Percentiles rank a stretch among this genome's conserved stretches.
Evolutionary conservation across 768 basidiomycete genomes (phyloP).

Genomic region (Lyophyllum semitale): DNA sequence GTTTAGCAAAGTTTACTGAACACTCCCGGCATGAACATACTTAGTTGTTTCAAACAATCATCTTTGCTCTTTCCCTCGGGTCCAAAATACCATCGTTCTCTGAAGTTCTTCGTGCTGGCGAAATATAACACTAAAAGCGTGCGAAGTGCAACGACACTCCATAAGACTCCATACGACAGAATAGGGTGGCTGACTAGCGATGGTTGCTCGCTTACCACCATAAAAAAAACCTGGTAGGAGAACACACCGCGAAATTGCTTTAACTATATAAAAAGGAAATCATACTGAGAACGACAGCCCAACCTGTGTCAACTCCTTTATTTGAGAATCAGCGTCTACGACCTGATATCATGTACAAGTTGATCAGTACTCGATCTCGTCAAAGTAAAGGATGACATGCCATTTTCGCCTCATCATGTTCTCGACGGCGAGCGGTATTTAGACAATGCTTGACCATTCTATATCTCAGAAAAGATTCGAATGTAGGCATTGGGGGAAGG

Average conservation of each 20-base stretch:
- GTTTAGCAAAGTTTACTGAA: too few relatives aligned
- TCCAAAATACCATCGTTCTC: too few relatives aligned
- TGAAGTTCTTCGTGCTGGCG: too few relatives aligned
- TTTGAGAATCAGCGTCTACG: not conserved
- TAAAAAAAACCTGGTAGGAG: constrained; percentile 66
- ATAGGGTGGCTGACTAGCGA: too few relatives aligned
- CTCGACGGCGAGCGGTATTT: constrained; percentile 83
- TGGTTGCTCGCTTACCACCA: constrained; percentile 84
- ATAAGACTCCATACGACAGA: too few relatives aligned
- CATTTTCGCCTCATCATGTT: constrained; percentile 72
- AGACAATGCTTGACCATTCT: constrained; percentile 77
- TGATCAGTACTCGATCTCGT: constrained; percentile 65
- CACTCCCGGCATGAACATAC: too few relatives aligned
- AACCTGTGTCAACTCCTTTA: constrained; percentile 79
- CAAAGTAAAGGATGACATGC: constrained; percentile 72
- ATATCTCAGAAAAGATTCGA: constrained; percentile 57
- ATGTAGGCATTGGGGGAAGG: constrained; percentile 33
- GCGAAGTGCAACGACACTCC: too few relatives aligned
- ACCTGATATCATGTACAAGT: not conserved
- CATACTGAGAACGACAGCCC: constrained; percentile 82
- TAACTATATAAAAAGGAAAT: not conserved
- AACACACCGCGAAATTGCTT: not conserved
- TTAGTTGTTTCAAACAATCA: too few relatives aligned
- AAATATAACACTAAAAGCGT: constrained; percentile 43
- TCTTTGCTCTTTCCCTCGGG: too few relatives aligned